phyloP scores from a whole-genome alignment of 345 rosid species.

The Adansonia digitata region DNA sequence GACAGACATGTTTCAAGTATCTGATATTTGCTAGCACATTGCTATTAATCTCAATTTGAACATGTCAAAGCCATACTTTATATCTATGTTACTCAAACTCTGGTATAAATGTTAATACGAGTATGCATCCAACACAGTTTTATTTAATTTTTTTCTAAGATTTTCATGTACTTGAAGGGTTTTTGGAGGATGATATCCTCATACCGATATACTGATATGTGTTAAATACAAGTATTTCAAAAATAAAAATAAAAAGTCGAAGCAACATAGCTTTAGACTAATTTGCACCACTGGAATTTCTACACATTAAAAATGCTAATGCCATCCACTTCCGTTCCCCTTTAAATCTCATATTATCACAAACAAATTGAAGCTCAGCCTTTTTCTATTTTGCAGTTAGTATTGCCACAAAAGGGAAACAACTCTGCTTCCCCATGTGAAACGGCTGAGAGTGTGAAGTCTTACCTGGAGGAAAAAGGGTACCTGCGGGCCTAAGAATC shows the following conservation, averaged over 20 bases:
- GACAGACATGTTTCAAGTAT: not conserved
- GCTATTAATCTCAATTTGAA: not conserved
- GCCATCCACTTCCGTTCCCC: not conserved
- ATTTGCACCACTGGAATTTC: not conserved
- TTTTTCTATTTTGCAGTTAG: slow-evolving; percentile 44
- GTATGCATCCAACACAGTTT: no score
- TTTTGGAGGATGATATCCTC: no score
- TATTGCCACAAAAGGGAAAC: slow-evolving; percentile 33
- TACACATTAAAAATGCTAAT: not conserved
- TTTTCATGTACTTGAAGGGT: no score
- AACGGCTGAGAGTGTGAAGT: slow-evolving; percentile 61
- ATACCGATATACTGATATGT: no score
- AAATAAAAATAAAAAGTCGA: no score
- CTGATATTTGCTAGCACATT: not conserved
- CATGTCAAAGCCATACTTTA: not conserved
- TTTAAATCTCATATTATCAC: not conserved
- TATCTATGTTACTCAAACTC: no score
- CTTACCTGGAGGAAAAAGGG: slow-evolving; percentile 64
- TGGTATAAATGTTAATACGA: no score
- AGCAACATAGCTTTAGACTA: no score
- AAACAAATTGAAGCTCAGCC: slow-evolving; percentile 2
- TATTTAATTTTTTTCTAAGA: no score
- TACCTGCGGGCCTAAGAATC: slow-evolving; percentile 41
- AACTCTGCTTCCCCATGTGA: slow-evolving; percentile 42
- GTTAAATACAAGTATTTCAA: no score